Evolutionary conservation across 2,329 filamentous ascomycete species (phyloP).

Genomic region (Scedosporium aurantiacum): DNA sequence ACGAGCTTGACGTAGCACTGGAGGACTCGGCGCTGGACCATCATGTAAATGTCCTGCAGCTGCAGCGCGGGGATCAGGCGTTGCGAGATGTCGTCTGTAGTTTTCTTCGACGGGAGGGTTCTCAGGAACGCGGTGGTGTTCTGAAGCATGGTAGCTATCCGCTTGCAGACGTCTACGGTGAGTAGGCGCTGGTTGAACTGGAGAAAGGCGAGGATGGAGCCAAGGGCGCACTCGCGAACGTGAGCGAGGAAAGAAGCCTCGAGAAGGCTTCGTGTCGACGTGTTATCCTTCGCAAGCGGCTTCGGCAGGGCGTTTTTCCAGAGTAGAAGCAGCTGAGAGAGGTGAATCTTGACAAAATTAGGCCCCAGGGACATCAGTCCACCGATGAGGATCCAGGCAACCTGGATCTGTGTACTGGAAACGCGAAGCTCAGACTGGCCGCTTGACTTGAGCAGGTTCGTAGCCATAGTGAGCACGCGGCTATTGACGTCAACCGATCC

Average conservation of each 20-base stretch:
- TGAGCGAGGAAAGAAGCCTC: conserved; percentile 91
- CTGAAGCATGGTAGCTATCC: conserved; percentile 87
- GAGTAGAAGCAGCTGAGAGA: conserved; percentile 81
- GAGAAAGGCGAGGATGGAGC: conserved; percentile 82
- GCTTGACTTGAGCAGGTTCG: conserved; percentile 82
- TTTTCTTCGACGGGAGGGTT: conserved; percentile 71
- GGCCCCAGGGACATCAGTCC: conserved; percentile 93
- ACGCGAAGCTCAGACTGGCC: conserved; percentile 81
- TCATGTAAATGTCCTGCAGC: conserved; percentile 78
- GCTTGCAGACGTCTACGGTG: conserved; percentile 86
- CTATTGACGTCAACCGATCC: conserved; percentile 95
- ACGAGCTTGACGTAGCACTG: conserved; percentile 93
- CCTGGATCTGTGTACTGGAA: conserved; percentile 90
- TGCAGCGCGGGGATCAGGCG: conserved; percentile 77
- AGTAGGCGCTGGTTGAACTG: conserved; percentile 87
- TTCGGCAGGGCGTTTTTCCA: conserved; percentile 98
- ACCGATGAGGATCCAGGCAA: conserved; percentile 94
- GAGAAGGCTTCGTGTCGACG: conserved; percentile 67
- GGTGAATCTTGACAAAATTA: conserved; percentile 97
- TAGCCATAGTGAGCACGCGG: conserved; percentile 80
- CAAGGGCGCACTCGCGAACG: conserved; percentile 86
- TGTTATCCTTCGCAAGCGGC: conserved; percentile 85
- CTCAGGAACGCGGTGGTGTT: conserved; percentile 87
- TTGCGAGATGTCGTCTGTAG: conserved; percentile 75
- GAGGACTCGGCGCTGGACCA: conserved; percentile 85